These are phyloP conservation scores for Gliomastix tumulicola DNA, from an alignment of 2,329 filamentous ascomycete species.

Conservation along the genomic window DNA sequence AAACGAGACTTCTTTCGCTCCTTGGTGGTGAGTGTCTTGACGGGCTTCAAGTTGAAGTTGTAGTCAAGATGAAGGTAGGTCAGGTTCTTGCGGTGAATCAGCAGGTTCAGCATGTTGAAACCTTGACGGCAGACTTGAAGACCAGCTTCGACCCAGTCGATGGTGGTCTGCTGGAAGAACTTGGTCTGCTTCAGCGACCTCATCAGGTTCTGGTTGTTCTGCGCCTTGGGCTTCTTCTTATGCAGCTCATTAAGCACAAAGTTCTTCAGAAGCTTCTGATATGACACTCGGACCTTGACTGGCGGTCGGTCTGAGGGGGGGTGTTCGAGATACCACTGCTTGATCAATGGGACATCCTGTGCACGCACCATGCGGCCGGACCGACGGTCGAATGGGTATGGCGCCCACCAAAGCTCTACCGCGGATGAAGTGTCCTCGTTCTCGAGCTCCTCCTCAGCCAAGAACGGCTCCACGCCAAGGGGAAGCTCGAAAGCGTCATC, in stretches of 20 bases:
- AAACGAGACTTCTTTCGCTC: slow-evolving; percentile 99
- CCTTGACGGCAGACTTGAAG: slow-evolving; percentile 96
- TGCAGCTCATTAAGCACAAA: slow-evolving; percentile 96
- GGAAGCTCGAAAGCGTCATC: slow-evolving; percentile 84
- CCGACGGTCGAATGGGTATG: slow-evolving; percentile 88
- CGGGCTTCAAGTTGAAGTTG: slow-evolving; percentile 98
- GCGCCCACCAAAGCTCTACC: slow-evolving; percentile 96
- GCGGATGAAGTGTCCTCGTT: slow-evolving; percentile 85
- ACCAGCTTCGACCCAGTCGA: slow-evolving; percentile 98
- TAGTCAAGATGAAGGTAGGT: slow-evolving; percentile 98
- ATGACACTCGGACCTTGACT: slow-evolving; percentile 95
- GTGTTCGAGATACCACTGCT: slow-evolving; percentile 98
- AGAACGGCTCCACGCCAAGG: slow-evolving; percentile 73
- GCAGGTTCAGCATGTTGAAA: slow-evolving; percentile 97
- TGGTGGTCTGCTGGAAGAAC: slow-evolving; percentile 98
- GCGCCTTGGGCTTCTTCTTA: slow-evolving; percentile 89
- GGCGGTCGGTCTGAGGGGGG: slow-evolving; percentile 78
- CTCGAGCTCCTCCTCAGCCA: slow-evolving; percentile 82
- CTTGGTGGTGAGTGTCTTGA: slow-evolving; percentile 97
- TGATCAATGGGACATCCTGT: slow-evolving; percentile 92
- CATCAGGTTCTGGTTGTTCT: slow-evolving; percentile 89
- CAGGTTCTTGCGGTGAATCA: slow-evolving; percentile 97
- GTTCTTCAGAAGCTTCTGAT: slow-evolving; percentile 94
- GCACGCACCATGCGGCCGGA: slow-evolving; percentile 95
- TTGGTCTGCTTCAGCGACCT: slow-evolving; percentile 91